phyloP scores from a whole-genome alignment of 768 basidiomycete species.

The Podaxis sp. region DNA sequence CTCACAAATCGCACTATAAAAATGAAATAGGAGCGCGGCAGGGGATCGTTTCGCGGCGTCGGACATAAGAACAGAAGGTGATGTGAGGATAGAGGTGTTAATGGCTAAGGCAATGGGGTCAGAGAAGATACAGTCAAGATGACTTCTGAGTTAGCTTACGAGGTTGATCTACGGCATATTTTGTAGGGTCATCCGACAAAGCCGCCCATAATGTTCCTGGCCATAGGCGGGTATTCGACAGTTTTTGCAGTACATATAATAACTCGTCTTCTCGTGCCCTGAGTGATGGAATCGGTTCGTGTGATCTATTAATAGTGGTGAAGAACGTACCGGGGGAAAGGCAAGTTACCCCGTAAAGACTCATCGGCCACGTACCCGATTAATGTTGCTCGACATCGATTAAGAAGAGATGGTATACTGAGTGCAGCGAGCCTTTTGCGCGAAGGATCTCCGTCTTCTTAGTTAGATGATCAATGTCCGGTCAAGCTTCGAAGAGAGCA shows the following conservation, averaged over 20 bases:
- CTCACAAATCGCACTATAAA: constrained; percentile 77
- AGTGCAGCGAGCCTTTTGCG: constrained; percentile 72
- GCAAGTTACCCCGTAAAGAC: constrained; percentile 78
- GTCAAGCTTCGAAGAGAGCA: background rate
- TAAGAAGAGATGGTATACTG: constrained; percentile 68
- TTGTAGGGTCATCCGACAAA: constrained; percentile 60
- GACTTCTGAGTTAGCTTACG: constrained; percentile 33
- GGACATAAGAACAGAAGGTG: constrained; percentile 56
- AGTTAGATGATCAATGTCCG: background rate
- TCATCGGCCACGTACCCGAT: constrained; percentile 82
- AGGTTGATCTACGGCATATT: constrained; percentile 53
- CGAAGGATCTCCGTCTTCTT: constrained; percentile 57
- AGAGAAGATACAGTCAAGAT: background rate
- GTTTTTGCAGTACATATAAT: constrained; percentile 75
- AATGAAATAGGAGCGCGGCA: constrained; percentile 84
- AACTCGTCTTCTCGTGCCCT: constrained; percentile 90
- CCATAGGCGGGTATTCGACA: constrained; percentile 73
- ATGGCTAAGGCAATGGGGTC: constrained; percentile 19
- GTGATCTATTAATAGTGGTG: background rate
- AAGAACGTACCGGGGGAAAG: constrained; percentile 70
- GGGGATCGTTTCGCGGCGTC: constrained; percentile 75
- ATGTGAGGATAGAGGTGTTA: constrained; percentile 38
- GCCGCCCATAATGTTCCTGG: constrained; percentile 78
- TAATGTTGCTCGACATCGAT: constrained; percentile 70
- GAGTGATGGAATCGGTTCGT: background rate